These are phyloP conservation scores for Malassezia furfur DNA, from an alignment of 1,284 basidiomycete species.

Conservation along the genomic window DNA sequence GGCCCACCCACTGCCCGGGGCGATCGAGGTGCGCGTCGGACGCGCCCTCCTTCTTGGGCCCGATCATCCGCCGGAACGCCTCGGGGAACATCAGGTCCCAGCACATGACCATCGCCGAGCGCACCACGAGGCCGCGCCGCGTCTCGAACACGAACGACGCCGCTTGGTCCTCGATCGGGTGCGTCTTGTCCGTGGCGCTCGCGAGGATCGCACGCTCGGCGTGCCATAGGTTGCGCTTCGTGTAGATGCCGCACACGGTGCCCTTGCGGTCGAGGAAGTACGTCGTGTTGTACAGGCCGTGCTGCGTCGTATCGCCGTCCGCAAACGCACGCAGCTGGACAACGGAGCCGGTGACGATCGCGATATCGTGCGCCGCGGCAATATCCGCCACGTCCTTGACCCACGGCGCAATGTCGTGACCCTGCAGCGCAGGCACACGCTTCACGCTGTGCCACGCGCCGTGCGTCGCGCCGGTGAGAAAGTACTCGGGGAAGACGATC, in stretches of 20 bases:
- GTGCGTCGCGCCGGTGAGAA: slow-evolving; percentile 36
- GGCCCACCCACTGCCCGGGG: slow-evolving; percentile 23
- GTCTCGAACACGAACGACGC: slow-evolving; percentile 35
- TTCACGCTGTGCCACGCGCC: slow-evolving; percentile 24
- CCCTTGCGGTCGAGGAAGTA: slow-evolving; percentile 37
- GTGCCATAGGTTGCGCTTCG: slow-evolving; percentile 45
- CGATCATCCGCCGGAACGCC: slow-evolving; percentile 30
- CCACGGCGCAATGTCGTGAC: slow-evolving; percentile 1
- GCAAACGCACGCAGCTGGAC: slow-evolving; percentile 31
- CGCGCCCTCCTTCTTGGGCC: slow-evolving; percentile 4
- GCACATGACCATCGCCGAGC: slow-evolving; percentile 38
- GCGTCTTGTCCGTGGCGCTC: slow-evolving; percentile 23
- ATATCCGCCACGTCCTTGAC: background rate
- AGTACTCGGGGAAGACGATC: slow-evolving; percentile 45
- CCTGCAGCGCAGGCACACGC: slow-evolving; percentile 9
- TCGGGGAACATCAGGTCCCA: slow-evolving; percentile 44
- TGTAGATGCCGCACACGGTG: slow-evolving; percentile 31
- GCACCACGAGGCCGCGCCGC: slow-evolving; percentile 26
- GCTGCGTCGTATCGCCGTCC: slow-evolving; percentile 6
- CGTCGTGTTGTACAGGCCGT: slow-evolving; percentile 39
- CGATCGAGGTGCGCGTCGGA: slow-evolving; percentile 19
- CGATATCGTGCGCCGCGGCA: slow-evolving; percentile 20
- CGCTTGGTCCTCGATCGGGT: slow-evolving; percentile 24
- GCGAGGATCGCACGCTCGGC: slow-evolving; percentile 35
- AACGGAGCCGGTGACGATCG: slow-evolving; percentile 44